A percentile compares a stretch with the other conserved stretches of the same genome.
These are phyloP conservation scores for Naematelia encephala DNA, from an alignment of 768 basidiomycete species.

Conservation along the genomic window DNA sequence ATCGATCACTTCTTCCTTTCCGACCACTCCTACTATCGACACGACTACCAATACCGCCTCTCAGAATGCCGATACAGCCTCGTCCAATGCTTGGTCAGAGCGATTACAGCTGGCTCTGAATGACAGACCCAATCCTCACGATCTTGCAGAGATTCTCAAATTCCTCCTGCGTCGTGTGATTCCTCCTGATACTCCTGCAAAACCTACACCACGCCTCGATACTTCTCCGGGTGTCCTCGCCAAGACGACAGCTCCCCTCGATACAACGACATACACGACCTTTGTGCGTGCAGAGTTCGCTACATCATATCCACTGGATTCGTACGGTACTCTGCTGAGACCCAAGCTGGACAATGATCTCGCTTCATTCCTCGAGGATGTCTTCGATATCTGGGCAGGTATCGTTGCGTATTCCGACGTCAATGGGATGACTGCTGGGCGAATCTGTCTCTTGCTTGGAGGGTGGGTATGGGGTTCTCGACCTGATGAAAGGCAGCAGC, in stretches of 20 bases:
- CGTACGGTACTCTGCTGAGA: conserved; percentile 17
- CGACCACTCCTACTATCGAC: conserved; percentile 8
- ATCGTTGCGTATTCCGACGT: conserved; percentile 20
- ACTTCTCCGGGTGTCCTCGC: no score
- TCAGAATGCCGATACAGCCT: conserved; percentile 2
- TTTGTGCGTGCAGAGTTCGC: conserved; percentile 32
- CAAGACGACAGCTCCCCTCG: conserved; percentile 7
- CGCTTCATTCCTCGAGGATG: conserved; percentile 17
- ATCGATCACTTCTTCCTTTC: conserved; percentile 13
- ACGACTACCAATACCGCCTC: no score
- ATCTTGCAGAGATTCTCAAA: conserved; percentile 23
- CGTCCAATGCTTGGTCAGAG: conserved; percentile 11
- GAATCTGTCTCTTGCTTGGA: conserved; percentile 21
- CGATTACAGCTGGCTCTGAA: conserved; percentile 5
- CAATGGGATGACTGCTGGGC: conserved; percentile 20
- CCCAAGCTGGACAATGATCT: conserved; percentile 3
- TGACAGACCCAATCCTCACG: conserved; percentile 4
- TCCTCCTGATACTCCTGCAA: no score
- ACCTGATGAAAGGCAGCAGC: background rate
- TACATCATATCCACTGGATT: conserved; percentile 22
- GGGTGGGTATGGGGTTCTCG: conserved; percentile 26
- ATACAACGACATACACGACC: conserved; percentile 10
- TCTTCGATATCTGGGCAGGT: conserved; percentile 31
- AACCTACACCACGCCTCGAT: no score
- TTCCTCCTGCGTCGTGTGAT: conserved; percentile 22